Base-by-base conservation (phyloP, 2,329 filamentous ascomycete species). In the Lachnellula cervina region DNA sequence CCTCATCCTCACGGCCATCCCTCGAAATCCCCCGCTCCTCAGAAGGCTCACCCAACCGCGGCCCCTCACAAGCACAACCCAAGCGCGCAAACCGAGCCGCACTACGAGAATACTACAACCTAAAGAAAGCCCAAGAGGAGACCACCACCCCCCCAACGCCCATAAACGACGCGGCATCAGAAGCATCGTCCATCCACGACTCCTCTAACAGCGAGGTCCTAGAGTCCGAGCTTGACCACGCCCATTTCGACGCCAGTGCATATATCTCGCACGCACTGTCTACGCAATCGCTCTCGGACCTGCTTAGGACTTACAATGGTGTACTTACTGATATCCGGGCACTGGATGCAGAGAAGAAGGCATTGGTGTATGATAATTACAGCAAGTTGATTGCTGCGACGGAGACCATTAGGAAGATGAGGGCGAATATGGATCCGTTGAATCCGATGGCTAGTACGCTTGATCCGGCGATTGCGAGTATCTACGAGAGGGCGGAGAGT, bases 351-450 rank as follows among this genome's bases (percentile, higher is more conserved):
- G 94, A 99, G 78, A 88, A 94, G 72, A 99, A 99, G 74, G 92
- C 93, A 1, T 75, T 99, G 59, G 94, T 99, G 4, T 99, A 99
- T 71, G 93, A 99, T 71, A 99, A 99, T 70, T 99, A 97, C 72
- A 94, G 88, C 64, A 97, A 97, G 74, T 75, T 99, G 63, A 97
- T 99, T 63, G 83, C 87, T n/a, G 94, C 94, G 1, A 97, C 95
- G 11, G 93, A 96, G 72, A 97, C 93, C 3, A 99, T 99, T 67
- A 82, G 89, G 49, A 90, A 89, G 77, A 92, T 94, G 89, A 80
- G 89, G 56, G 80, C 82, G 34, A 90, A 86, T 61, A 92, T 93
- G 88, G 88, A 91, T 65, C 88, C 87, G 3, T 70, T 91, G 47
- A 87, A 87, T 57, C 87, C 88, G 19, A 1, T 88, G 71, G 87